Evolutionary conservation across 2,329 filamentous ascomycete genomes (phyloP), one percentile per base, ranked within the genome.

Genomic region (Fusarium hainanense): DNA sequence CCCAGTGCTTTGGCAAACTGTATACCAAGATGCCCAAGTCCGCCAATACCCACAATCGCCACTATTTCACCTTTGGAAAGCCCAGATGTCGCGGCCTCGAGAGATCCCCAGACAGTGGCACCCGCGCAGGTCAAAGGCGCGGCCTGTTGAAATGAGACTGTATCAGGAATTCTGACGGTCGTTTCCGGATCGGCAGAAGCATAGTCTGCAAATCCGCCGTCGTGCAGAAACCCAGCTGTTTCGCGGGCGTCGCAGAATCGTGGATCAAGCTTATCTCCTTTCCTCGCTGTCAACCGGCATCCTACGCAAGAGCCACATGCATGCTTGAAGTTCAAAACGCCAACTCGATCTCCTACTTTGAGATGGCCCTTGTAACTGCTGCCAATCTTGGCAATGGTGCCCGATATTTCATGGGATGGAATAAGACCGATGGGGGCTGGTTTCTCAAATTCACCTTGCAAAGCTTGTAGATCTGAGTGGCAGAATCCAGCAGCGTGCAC

Each of bases 251-350:
- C 12, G 13, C 59, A 63, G 4, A 63, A 63, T 6, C 59, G 50
- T 0, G 59, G 57, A 16, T 63, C 59, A 48, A 62, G 59, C 4
- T 47, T 37, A 4, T 63, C 59, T 3, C 59, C 59, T 47, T 37
- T 61, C 20, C 12, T 37, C 5, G 25, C 9, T 4, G 20, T 37
- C 27, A 54, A 54, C 14, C 47, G 41, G 42, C 59, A 63, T 37
- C 59, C 56, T 20, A 62, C 47, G 8, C 59, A 63, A 2, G 57
- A 42, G 1, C 42, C 41, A 10, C 59, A 63, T 2, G 59, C 32
- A 37, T 63, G 57, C 7, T 63, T 63, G n/a, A 63, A 63, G 27
- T 63, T 63, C 7, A 63, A 20, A 14, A 63, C 21, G 6, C 59
- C 59, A 9, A 63, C 57, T n/a, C 59, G 41, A 8, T 63, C 59